phyloP scores from a whole-genome alignment of 768 basidiomycete species.

The Pulveroboletus sp. region DNA sequence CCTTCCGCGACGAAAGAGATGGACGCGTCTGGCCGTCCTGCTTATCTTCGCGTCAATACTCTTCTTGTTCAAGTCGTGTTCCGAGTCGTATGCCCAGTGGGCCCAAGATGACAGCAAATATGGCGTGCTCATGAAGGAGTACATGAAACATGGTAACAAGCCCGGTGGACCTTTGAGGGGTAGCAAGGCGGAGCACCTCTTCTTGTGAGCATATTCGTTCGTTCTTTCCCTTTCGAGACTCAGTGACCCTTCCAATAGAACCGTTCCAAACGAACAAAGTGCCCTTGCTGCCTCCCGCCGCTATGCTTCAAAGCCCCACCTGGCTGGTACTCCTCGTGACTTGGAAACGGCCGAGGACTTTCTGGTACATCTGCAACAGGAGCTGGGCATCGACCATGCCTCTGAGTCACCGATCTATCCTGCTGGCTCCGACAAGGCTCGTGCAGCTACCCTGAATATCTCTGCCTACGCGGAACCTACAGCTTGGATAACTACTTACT shows the following conservation, averaged over 20 bases:
- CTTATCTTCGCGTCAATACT: slow-evolving; percentile 11
- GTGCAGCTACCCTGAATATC: slow-evolving; percentile 51
- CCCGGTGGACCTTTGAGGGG: slow-evolving; percentile 26
- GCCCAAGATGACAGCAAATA: slow-evolving; percentile 15
- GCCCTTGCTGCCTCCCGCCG: slow-evolving; percentile 50
- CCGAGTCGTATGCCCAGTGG: neutral
- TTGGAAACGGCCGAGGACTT: slow-evolving; percentile 56
- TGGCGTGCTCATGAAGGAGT: slow-evolving; percentile 14
- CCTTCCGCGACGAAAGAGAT: slow-evolving; percentile 10
- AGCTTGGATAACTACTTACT: slow-evolving; percentile 72
- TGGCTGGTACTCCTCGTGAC: slow-evolving; percentile 59
- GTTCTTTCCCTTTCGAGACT: neutral
- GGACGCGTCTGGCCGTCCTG: slow-evolving; percentile 8
- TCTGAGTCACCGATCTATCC: slow-evolving; percentile 45
- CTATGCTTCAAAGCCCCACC: slow-evolving; percentile 55
- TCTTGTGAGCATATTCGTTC: slow-evolving; percentile 35
- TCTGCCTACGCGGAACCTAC: slow-evolving; percentile 37
- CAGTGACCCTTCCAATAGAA: slow-evolving; percentile 29
- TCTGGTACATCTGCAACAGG: slow-evolving; percentile 48
- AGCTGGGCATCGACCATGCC: slow-evolving; percentile 40
- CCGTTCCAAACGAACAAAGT: slow-evolving; percentile 49
- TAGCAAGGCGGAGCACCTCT: slow-evolving; percentile 42
- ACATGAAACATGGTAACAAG: slow-evolving; percentile 15
- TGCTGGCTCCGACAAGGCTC: slow-evolving; percentile 56
- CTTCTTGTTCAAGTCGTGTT: slow-evolving; percentile 3